Base-by-base conservation (phyloP, 257 asterid species). In the Plantago major region DNA sequence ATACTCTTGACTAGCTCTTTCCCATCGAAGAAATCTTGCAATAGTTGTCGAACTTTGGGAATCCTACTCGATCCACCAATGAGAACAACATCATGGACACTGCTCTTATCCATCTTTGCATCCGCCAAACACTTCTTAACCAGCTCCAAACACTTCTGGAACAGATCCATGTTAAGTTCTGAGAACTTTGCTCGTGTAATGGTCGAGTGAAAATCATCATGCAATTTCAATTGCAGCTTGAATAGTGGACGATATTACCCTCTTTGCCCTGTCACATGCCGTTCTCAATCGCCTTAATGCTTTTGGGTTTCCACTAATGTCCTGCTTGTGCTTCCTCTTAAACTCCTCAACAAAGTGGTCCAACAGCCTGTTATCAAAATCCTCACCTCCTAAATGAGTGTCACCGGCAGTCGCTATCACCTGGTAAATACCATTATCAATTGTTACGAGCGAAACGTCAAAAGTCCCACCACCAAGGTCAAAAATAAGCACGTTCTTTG, bases 81-180 rank as follows among this genome's bases (percentile, higher is more conserved):
- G 8, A 44, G 47, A 44, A 44, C 3, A 44, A 44, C 9, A 3
- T 30, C 37, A 30, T 30, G 37, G 37, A 5, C 37, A 30, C 37
- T 30, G 37, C 37, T 87, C 75, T 87, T 87, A 68, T 84, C 93
- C 93, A 87, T 84, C 82, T 87, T 84, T 11, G 93, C 95, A 73
- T 82, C 95, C 77, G 88, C 76, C 78, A 84, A 72, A 68, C 95
- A 87, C 73, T 87, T 84, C 81, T 87, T 90, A 18, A 87, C 95
- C 1, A 88, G 95, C 33, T 87, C 93, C 88, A 87, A 80, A 66
- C 95, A 84, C 73, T 84, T 84, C 55, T 86, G 78, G 63, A 87
- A 87, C 57, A 84, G 67, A 65, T 84, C 92, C 95, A 86, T 83
- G 77, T 86, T 86, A 51, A 81, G 68, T 72, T 82, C 86, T 78